Evolutionary conservation across 495 filamentous ascomycete genomes (phyloP).

Genomic region (Endocarpon pusillum): DNA sequence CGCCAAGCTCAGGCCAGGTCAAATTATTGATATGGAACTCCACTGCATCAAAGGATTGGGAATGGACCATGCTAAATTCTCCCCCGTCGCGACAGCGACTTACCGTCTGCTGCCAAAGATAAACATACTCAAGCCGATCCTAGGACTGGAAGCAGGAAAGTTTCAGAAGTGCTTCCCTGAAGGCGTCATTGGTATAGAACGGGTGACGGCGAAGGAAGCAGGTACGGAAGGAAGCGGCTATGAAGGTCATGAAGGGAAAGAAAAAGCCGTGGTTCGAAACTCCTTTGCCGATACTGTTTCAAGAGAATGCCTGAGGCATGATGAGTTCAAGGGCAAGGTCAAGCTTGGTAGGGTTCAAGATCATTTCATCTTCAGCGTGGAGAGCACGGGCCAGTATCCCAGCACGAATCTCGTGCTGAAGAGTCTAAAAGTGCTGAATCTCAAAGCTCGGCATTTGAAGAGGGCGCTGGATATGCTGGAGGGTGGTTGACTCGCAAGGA

Average conservation of each 20-base stretch:
- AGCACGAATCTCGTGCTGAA: slow-evolving; percentile 85
- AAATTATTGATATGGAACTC: slow-evolving; percentile 65
- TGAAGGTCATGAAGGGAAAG: slow-evolving; percentile 52
- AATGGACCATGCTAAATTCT: slow-evolving; percentile 93
- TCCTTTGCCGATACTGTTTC: slow-evolving; percentile 81
- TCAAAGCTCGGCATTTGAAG: slow-evolving; percentile 53
- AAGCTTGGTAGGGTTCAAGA: slow-evolving; percentile 77
- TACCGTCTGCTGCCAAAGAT: slow-evolving; percentile 86
- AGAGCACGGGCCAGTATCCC: slow-evolving; percentile 86
- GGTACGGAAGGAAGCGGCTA: slow-evolving; percentile 41
- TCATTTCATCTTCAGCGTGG: slow-evolving; percentile 93
- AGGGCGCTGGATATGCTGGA: slow-evolving; percentile 41
- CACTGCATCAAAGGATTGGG: slow-evolving; percentile 90
- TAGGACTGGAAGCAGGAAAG: slow-evolving; percentile 72
- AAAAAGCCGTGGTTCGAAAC: slow-evolving; percentile 73
- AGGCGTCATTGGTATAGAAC: slow-evolving; percentile 71
- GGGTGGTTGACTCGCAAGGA: too few relatives aligned
- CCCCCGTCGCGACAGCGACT: slow-evolving; percentile 81
- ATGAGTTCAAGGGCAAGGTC: slow-evolving; percentile 88
- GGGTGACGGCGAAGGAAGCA: slow-evolving; percentile 51
- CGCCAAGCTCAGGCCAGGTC: slow-evolving; percentile 84
- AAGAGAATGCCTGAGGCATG: slow-evolving; percentile 77
- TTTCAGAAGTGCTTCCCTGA: slow-evolving; percentile 79
- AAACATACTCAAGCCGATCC: slow-evolving; percentile 60
- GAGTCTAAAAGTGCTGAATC: slow-evolving; percentile 64